A percentile compares a stretch with the other conserved stretches of the same genome.
phyloP scores from a whole-genome alignment of 2,329 filamentous ascomycete genomes.

The Coniella vitis region DNA sequence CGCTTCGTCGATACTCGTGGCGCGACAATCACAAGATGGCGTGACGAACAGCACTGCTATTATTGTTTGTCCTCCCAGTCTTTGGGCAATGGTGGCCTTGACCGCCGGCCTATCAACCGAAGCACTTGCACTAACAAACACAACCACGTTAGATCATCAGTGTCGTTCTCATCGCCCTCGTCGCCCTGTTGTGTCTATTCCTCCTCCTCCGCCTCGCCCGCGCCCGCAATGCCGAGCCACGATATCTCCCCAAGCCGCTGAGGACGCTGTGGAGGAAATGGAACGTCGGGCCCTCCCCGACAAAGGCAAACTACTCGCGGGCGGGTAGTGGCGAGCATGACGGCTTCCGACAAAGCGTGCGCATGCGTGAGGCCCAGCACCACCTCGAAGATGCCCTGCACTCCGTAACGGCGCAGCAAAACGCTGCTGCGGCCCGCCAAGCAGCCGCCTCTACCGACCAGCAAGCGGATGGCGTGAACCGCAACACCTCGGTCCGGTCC shows the following conservation, averaged over 20 bases:
- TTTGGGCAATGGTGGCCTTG: too few relatives aligned
- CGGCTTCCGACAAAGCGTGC: slow-evolving; percentile 9
- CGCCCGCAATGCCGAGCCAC: slow-evolving; percentile 36
- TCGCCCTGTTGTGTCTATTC: slow-evolving; percentile 17
- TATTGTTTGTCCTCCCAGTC: neutral
- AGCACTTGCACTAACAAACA: neutral
- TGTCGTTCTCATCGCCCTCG: slow-evolving; percentile 19
- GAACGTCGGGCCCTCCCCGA: slow-evolving; percentile 23
- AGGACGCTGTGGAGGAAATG: slow-evolving; percentile 46
- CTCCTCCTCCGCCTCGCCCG: slow-evolving; percentile 21
- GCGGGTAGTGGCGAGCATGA: slow-evolving; percentile 22
- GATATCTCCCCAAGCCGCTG: slow-evolving; percentile 42
- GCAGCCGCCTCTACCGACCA: neutral
- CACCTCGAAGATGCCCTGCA: slow-evolving; percentile 18
- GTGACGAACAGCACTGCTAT: neutral
- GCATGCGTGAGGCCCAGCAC: slow-evolving; percentile 14
- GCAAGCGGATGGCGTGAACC: slow-evolving; percentile 48
- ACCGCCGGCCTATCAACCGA: too few relatives aligned
- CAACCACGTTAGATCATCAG: slow-evolving; percentile 19
- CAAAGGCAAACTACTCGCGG: slow-evolving; percentile 18
- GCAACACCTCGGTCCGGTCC: slow-evolving; percentile 83
- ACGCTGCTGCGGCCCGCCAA: slow-evolving; percentile 3
- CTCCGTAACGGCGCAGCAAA: slow-evolving; percentile 4
- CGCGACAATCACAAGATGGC: neutral
- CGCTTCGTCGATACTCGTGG: neutral